A percentile compares a stretch with the other conserved stretches of the same genome.
These are phyloP conservation scores for Arthrobotrys conoides DNA, from an alignment of 2,329 filamentous ascomycete species.

Conservation along the genomic window DNA sequence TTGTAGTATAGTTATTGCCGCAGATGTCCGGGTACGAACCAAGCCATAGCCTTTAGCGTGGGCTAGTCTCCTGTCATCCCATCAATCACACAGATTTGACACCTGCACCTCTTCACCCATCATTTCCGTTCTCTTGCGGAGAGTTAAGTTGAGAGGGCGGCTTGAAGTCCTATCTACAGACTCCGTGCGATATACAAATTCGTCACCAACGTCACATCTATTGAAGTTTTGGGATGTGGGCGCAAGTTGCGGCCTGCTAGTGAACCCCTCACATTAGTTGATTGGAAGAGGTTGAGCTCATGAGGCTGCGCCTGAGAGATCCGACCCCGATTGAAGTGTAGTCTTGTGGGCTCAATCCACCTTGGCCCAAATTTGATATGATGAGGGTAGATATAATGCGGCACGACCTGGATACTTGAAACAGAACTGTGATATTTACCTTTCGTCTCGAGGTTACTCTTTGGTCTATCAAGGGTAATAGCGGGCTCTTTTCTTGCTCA, in stretches of 20 bases:
- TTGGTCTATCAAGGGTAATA: not conserved
- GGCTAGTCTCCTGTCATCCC: conserved; percentile 7
- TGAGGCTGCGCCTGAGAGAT: conserved; percentile 7
- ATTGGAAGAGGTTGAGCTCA: conserved; percentile 8
- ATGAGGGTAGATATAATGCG: conserved; percentile 17
- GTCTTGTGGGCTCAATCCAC: not conserved
- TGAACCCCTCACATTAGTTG: not conserved
- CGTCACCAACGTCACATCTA: not conserved
- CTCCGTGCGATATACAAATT: not conserved
- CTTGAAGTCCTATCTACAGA: not conserved
- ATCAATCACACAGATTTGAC: conserved; percentile 11
- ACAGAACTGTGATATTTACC: conserved; percentile 12
- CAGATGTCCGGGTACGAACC: not conserved
- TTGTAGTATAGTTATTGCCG: not conserved
- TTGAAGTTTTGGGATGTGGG: not conserved
- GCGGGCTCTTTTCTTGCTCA: conserved; percentile 3
- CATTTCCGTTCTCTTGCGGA: conserved; percentile 3
- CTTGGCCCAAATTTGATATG: conserved; percentile 15
- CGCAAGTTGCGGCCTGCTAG: conserved; percentile 5
- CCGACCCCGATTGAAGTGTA: not conserved
- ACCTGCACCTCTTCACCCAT: not conserved
- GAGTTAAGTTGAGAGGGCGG: not conserved
- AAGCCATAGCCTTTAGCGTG: not conserved
- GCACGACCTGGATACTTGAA: conserved; percentile 13
- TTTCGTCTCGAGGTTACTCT: conserved; percentile 2